These are phyloP conservation scores for Colletotrichum ledebouriae DNA, from an alignment of 2,329 filamentous ascomycete species.

Conservation along the genomic window DNA sequence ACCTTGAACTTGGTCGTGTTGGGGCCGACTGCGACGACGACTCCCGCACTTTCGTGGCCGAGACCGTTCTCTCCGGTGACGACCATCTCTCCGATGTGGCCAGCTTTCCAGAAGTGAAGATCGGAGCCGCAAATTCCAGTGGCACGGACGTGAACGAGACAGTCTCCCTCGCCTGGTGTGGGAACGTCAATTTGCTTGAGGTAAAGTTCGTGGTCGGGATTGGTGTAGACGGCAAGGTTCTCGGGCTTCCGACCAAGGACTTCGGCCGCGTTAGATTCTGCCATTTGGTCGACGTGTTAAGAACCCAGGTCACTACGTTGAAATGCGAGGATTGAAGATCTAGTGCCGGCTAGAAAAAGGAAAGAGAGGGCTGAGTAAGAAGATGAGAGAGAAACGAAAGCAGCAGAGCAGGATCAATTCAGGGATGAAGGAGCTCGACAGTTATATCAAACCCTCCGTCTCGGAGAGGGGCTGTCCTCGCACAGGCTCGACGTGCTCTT, in stretches of 20 bases:
- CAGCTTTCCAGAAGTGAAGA: slow-evolving; percentile 56
- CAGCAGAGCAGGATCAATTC: neutral
- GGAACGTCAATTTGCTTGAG: slow-evolving; percentile 67
- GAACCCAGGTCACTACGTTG: no score
- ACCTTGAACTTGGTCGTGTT: slow-evolving; percentile 28
- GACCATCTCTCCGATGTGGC: slow-evolving; percentile 51
- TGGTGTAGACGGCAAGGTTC: slow-evolving; percentile 79
- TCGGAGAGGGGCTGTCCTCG: slow-evolving; percentile 4
- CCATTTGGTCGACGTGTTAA: neutral
- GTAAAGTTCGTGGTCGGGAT: slow-evolving; percentile 76
- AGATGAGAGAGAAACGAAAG: no score
- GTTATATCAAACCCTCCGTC: neutral
- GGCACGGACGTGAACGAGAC: slow-evolving; percentile 74
- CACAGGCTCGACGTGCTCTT: neutral
- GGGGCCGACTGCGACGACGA: slow-evolving; percentile 20
- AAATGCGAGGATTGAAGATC: no score
- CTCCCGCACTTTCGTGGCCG: slow-evolving; percentile 37
- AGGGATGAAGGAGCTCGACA: neutral
- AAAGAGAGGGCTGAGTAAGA: no score
- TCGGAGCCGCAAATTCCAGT: slow-evolving; percentile 75
- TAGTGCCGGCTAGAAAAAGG: no score
- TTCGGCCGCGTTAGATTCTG: slow-evolving; percentile 12
- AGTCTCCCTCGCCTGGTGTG: slow-evolving; percentile 20
- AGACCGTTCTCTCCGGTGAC: slow-evolving; percentile 45
- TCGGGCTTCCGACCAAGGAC: slow-evolving; percentile 40